Percentiles rank a stretch among this genome's conserved stretches.
Conservation (phyloP, 331 rosid genomes). For the Cucumis variabilis region DNA sequence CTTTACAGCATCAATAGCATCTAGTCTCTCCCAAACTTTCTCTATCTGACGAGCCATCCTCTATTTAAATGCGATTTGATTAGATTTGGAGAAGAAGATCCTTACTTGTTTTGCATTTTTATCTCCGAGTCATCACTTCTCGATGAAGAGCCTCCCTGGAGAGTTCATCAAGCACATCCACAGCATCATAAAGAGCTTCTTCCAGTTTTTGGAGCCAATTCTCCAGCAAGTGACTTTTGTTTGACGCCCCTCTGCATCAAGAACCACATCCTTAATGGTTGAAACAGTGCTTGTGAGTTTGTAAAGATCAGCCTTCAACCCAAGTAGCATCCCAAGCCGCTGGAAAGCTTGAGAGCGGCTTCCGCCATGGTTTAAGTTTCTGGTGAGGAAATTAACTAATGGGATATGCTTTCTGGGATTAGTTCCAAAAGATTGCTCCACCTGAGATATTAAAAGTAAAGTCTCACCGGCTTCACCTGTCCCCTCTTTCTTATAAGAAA, state of each 20-base stretch:
- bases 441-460: background rate
- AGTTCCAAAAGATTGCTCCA: background rate
- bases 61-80: conserved; percentile 16
- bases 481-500: background rate
- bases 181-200: conserved; percentile 20
- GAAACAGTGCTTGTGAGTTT: conserved; percentile 3
- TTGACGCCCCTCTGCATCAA: background rate
- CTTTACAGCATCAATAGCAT: conserved; percentile 33
- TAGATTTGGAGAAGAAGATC: conserved; percentile 26
- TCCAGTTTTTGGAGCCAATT: conserved; percentile 16
- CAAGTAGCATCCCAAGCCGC: background rate
- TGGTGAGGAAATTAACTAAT: background rate
- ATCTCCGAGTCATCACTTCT: background rate
- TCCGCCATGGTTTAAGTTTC: background rate
- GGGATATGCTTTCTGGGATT: background rate
- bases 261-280: background rate
- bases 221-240: background rate
- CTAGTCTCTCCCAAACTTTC: conserved; percentile 35
- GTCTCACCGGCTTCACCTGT: background rate
- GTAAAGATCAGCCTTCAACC: background rate
- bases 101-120: background rate
- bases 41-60: conserved; percentile 36
- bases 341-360: background rate
- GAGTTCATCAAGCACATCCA: conserved; percentile 27
- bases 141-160: background rate